These are phyloP conservation scores for Globisporangium nodosum DNA, from an alignment of 352 stramenopile species.

Conservation along the genomic window DNA sequence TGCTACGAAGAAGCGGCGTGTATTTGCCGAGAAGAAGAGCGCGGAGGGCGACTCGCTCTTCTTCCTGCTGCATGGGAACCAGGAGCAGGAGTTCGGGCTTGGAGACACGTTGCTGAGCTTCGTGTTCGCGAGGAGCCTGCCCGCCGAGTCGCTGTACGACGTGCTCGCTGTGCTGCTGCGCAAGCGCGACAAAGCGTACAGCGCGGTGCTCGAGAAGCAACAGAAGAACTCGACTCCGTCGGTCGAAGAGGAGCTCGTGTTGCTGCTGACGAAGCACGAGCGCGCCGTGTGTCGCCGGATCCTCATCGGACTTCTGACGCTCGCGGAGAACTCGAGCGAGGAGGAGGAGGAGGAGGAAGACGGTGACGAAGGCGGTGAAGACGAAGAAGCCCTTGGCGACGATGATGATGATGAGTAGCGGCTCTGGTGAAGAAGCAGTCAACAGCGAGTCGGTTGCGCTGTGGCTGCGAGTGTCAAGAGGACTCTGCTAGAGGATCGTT, in stretches of 20 bases:
- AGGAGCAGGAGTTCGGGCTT: slow-evolving; percentile 52
- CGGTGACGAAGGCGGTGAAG: slow-evolving; percentile 1
- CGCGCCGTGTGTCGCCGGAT: slow-evolving; percentile 55
- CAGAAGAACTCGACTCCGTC: not conserved
- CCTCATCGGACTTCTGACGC: slow-evolving; percentile 48
- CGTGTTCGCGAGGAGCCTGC: slow-evolving; percentile 43
- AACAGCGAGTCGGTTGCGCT: too few relatives aligned
- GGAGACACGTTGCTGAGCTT: slow-evolving; percentile 57
- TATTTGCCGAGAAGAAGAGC: slow-evolving; percentile 19
- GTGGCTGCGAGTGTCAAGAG: too few relatives aligned
- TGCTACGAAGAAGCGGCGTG: slow-evolving; percentile 34
- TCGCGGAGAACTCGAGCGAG: slow-evolving; percentile 48
- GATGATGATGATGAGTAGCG: too few relatives aligned
- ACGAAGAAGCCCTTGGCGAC: too few relatives aligned
- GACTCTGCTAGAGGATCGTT: too few relatives aligned
- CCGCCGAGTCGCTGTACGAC: slow-evolving; percentile 61
- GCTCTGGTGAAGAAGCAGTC: too few relatives aligned
- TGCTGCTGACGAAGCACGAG: slow-evolving; percentile 36
- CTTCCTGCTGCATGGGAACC: slow-evolving; percentile 50
- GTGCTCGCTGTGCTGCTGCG: slow-evolving; percentile 52
- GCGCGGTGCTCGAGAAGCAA: slow-evolving; percentile 23
- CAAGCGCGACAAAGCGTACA: slow-evolving; percentile 63
- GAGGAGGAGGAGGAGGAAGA: slow-evolving; percentile 11
- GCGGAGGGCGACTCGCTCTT: slow-evolving; percentile 24
- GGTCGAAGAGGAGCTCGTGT: slow-evolving; percentile 6